Evolutionary conservation across 805 yeast species (phyloP).

Genomic region (Candida ipomoeae): DNA sequence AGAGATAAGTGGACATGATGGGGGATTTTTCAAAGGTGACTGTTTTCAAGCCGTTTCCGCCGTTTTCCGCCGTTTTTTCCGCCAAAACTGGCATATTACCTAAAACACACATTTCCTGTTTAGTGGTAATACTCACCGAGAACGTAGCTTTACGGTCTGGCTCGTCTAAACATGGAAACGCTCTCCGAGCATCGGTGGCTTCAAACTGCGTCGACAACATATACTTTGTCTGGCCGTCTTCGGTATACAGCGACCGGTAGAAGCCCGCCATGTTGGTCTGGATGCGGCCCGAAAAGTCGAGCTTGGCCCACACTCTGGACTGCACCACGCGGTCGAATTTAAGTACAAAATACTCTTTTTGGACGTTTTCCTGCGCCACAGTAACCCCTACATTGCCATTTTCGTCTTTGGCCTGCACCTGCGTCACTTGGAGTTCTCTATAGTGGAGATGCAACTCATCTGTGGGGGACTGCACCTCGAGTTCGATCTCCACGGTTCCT

Average conservation of each 20-base stretch:
- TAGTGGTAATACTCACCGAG: constrained; percentile 38
- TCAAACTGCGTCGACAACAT: constrained; percentile 55
- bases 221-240: constrained; percentile 32
- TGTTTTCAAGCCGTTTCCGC: constrained; percentile 14
- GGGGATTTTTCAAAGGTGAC: constrained; percentile 47
- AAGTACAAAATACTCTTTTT: constrained; percentile 62
- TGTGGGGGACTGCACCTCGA: constrained; percentile 42
- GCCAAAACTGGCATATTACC: constrained; percentile 44
- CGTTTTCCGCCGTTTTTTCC: constrained; percentile 14
- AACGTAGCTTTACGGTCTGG: constrained; percentile 56
- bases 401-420: constrained; percentile 22
- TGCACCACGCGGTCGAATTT: constrained; percentile 43
- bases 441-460: constrained; percentile 46
- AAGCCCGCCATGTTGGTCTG: constrained; percentile 57
- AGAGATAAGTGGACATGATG: constrained; percentile 51
- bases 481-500: constrained; percentile 46
- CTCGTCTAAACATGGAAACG: constrained; percentile 57
- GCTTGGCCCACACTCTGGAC: constrained; percentile 20
- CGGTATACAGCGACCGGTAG: constrained; percentile 44
- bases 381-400: constrained; percentile 23
- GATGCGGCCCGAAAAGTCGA: constrained; percentile 41
- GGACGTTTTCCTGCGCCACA: constrained; percentile 35
- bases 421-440: constrained; percentile 35
- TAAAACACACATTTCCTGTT: constrained; percentile 34
- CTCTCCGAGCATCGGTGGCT: constrained; percentile 55